These are phyloP conservation scores for Umbilicus rupestris DNA, from an alignment of 164 flowering plant genomes.

Conservation along the genomic window DNA sequence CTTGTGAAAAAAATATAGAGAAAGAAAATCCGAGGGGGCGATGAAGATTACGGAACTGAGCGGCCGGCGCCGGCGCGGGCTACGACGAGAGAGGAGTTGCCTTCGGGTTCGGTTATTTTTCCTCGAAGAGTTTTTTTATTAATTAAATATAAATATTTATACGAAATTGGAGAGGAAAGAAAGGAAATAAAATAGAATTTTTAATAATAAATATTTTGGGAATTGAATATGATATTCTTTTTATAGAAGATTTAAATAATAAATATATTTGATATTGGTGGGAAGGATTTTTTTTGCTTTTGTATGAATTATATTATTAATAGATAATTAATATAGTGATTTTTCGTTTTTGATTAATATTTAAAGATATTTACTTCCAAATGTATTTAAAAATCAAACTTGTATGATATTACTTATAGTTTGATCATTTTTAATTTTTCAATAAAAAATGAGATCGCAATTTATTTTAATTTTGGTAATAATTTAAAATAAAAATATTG, in stretches of 20 bases:
- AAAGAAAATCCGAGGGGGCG: background rate
- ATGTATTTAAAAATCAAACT: background rate
- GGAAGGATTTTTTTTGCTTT: background rate
- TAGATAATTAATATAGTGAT: background rate
- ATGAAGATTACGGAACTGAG: background rate
- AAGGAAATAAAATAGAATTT: background rate
- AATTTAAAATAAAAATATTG: too few relatives aligned
- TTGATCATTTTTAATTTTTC: too few relatives aligned
- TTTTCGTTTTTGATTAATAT: background rate
- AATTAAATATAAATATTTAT: background rate
- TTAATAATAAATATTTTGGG: conserved; percentile 3
- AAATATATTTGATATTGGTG: background rate
- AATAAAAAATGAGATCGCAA: too few relatives aligned
- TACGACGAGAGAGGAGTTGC: background rate
- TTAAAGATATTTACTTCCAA: background rate
- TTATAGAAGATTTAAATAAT: background rate
- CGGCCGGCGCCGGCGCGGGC: background rate
- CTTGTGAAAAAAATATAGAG: too few relatives aligned
- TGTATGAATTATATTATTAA: background rate
- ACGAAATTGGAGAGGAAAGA: background rate
- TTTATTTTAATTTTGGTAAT: too few relatives aligned
- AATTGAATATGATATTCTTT: background rate
- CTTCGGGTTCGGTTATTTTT: background rate
- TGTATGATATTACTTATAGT: too few relatives aligned
- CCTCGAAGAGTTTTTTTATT: background rate